These are phyloP conservation scores for Phytopythium litorale DNA, from an alignment of 352 stramenopile species.

Conservation along the genomic window DNA sequence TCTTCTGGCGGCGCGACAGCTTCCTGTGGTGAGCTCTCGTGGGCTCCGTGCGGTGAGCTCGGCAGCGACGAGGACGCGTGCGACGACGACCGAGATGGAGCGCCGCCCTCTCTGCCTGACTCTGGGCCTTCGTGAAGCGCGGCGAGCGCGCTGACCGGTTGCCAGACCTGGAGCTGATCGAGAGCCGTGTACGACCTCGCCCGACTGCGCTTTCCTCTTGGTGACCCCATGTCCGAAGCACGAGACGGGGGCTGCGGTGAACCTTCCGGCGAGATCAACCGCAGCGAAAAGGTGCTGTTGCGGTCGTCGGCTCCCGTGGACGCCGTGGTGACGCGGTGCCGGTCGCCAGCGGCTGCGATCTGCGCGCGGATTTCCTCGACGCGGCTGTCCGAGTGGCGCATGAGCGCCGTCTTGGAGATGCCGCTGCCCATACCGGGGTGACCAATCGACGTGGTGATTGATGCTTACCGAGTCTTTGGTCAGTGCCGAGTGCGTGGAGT, in stretches of 20 bases:
- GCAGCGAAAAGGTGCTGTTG: conserved; percentile 15
- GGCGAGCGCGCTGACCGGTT: conserved; percentile 1
- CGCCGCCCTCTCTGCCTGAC: background rate
- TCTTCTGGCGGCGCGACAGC: background rate
- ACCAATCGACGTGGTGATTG: background rate
- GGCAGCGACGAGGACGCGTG: background rate
- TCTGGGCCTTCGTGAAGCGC: conserved; percentile 9
- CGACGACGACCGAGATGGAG: background rate
- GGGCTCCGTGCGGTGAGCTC: background rate
- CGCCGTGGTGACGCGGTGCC: background rate
- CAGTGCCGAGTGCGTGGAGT: background rate
- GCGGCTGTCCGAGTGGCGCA: conserved; percentile 30
- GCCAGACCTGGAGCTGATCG: conserved; percentile 2
- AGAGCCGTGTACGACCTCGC: conserved; percentile 11
- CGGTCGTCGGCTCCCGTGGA: background rate
- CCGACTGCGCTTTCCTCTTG: conserved; percentile 5
- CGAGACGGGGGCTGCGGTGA: background rate
- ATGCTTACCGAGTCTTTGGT: too few species aligned
- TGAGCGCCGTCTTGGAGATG: conserved; percentile 19
- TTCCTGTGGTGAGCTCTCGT: background rate
- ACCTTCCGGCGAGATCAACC: background rate
- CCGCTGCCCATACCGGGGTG: conserved; percentile 27
- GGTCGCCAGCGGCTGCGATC: conserved; percentile 3
- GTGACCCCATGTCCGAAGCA: background rate
- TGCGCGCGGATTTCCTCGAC: conserved; percentile 14